Base-by-base conservation (phyloP, 1,284 basidiomycete species). In the Pulchroboletus neoregius region DNA sequence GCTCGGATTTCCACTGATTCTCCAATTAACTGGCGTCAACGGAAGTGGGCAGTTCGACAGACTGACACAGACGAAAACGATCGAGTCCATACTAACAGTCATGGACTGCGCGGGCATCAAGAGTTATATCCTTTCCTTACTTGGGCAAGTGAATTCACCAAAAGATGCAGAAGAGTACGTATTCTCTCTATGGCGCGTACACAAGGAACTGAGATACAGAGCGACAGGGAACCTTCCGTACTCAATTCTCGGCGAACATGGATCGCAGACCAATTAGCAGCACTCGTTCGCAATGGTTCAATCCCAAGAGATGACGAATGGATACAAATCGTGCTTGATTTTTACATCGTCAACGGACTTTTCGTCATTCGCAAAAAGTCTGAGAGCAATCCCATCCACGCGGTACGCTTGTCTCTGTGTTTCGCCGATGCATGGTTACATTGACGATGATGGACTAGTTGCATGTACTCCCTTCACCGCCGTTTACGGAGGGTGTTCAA, bases 1-100 rank as follows among this genome's bases (percentile, higher is more conserved):
- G 11, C 76, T 88, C 33, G 94, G 92, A 3, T 92, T 94, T 58
- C 79, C 90, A 6, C 72, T 97, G 27, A 84, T 97, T 56, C 72
- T 91, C 15, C 90, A 94, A 64, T 73, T 97, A 9, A 89, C 92
- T 2, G 93, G 94, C 32, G 79, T 84, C 49, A 78, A 95, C 62
- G 94, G 94, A 11, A 86, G 79, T 56, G 80, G 83, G 44, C 89
- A 94, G 66, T 97, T 98, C 57, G 94, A 98, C 69, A 86, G 80
- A 60, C 70, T 96, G 50, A 97, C 94, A 5, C 88, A 85, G 67
- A 95, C 93, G 22, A 96, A 94, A 72, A 96, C 92, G 1, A 81
- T 98, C 34, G 93, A 96, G 67, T 79, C 79, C 4, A 85, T 97
- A 48, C 72, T 98, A 45, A 76, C 82, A 3, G 82, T 80, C 23